Evolutionary conservation across 805 yeast species (phyloP).

Genomic region (Ogataea haglerorum): DNA sequence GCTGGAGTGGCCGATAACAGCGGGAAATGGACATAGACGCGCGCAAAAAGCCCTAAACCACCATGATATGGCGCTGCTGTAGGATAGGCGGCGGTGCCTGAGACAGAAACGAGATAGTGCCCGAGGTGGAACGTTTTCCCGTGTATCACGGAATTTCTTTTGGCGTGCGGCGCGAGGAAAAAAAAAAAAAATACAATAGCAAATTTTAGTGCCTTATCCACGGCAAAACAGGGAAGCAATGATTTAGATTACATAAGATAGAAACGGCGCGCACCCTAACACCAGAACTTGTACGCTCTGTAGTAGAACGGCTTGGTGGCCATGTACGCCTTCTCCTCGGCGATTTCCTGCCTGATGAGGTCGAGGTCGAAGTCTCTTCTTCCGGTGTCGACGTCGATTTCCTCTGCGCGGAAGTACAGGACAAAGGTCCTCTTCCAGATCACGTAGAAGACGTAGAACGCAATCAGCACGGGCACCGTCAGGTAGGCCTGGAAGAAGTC

Average conservation of each 20-base stretch:
- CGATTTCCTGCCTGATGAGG: constrained; percentile 50
- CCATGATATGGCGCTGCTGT: no score
- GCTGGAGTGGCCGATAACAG: no score
- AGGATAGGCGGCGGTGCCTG: no score
- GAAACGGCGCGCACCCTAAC: constrained; percentile 29
- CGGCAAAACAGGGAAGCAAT: constrained; percentile 3
- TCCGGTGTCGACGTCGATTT: constrained; percentile 62
- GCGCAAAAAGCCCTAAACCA: no score
- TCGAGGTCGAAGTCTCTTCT: constrained; percentile 60
- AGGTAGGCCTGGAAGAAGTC: constrained; percentile 65
- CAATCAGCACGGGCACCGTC: constrained; percentile 59
- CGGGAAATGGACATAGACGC: no score
- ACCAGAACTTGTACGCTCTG: constrained; percentile 58
- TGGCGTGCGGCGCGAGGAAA: constrained; percentile 4
- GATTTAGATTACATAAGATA: background rate
- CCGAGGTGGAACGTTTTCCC: no score
- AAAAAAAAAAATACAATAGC: no score
- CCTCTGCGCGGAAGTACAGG: constrained; percentile 40
- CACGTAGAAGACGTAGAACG: constrained; percentile 37
- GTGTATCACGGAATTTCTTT: no score
- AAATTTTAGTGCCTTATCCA: constrained; percentile 2
- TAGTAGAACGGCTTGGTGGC: constrained; percentile 43
- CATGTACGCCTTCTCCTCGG: constrained; percentile 52
- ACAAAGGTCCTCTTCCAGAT: constrained; percentile 44
- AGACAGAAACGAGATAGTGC: no score